A percentile compares a stretch with the other conserved stretches of the same genome.
These are phyloP conservation scores for Neurospora pannonica DNA, from an alignment of 495 filamentous ascomycete species.

Conservation along the genomic window DNA sequence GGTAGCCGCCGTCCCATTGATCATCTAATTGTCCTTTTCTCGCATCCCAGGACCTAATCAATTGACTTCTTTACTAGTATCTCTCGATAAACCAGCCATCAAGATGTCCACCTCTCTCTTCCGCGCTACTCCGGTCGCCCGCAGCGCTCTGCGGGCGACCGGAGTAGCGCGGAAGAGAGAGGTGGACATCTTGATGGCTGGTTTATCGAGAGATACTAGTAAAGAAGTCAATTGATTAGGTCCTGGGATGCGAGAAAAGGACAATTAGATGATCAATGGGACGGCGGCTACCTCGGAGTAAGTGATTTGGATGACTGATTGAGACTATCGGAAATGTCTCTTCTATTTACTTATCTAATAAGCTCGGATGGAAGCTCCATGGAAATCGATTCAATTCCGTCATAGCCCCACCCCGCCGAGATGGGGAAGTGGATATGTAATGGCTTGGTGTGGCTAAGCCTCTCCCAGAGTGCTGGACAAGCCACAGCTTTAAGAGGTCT, in stretches of 20 bases:
- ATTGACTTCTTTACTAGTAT: too few relatives aligned
- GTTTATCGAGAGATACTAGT: not conserved
- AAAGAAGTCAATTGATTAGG: slow-evolving; percentile 6
- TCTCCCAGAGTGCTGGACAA: not conserved
- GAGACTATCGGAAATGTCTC: not conserved
- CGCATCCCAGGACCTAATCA: too few relatives aligned
- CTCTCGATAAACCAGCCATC: too few relatives aligned
- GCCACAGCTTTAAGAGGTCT: not conserved
- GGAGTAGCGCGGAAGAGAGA: slow-evolving; percentile 43
- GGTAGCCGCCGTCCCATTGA: too few relatives aligned
- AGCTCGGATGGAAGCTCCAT: slow-evolving; percentile 11
- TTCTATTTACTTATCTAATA: not conserved
- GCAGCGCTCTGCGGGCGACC: slow-evolving; percentile 35
- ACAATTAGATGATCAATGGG: not conserved
- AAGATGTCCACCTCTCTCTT: too few relatives aligned
- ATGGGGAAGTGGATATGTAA: not conserved
- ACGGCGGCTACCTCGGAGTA: not conserved
- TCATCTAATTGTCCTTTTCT: too few relatives aligned
- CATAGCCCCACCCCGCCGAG: slow-evolving; percentile 13
- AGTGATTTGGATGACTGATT: not conserved
- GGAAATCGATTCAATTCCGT: slow-evolving; percentile 14
- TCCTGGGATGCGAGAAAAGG: not conserved
- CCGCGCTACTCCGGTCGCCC: too few relatives aligned
- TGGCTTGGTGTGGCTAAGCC: not conserved
- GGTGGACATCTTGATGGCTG: slow-evolving; percentile 35